These are phyloP conservation scores for Xylaria acuta DNA, from an alignment of 495 filamentous ascomycete species.

Conservation along the genomic window DNA sequence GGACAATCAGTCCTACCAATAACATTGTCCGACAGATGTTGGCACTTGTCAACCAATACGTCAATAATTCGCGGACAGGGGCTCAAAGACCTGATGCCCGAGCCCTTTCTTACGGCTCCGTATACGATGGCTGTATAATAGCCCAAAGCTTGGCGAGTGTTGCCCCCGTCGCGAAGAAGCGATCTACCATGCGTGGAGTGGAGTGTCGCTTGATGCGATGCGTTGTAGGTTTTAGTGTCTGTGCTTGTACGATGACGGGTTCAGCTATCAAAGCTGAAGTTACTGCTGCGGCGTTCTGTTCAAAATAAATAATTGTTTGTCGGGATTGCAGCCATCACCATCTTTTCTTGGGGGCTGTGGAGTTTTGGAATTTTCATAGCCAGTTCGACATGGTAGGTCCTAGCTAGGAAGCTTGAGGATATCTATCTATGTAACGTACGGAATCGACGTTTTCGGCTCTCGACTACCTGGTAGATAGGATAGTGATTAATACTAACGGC, in stretches of 20 bases:
- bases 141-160: background rate
- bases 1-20: background rate
- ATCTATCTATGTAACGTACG: background rate
- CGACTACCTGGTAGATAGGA: background rate
- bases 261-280: background rate
- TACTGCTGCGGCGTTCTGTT: background rate
- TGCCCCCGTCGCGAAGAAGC: background rate
- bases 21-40: too few relatives aligned
- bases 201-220: background rate
- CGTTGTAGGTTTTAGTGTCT: background rate
- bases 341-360: background rate
- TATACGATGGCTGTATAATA: background rate
- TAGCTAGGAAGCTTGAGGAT: background rate
- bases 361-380: background rate
- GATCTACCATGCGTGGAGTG: background rate
- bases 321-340: background rate
- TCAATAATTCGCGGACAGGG: background rate
- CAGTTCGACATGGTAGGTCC: background rate
- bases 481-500: background rate
- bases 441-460: background rate
- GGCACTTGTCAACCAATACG: background rate
- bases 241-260: background rate
- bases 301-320: background rate
- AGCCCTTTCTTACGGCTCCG: background rate
- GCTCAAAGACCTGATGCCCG: background rate